phyloP scores from a whole-genome alignment of 257 asterid genomes.

The Paraleonurus japonicus region DNA sequence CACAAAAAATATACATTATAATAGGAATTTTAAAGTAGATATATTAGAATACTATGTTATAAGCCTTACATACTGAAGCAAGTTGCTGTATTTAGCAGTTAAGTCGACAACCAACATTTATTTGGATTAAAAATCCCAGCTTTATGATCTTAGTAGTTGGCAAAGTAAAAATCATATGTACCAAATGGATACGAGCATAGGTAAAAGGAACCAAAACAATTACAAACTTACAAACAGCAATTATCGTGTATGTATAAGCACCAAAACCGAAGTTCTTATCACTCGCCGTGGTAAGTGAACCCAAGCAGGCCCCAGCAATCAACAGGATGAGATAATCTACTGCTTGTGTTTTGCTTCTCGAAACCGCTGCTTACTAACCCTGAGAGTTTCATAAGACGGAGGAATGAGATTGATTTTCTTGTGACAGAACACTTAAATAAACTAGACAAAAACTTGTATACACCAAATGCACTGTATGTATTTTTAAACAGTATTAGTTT shows the following conservation, averaged over 20 bases:
- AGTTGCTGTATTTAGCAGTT: too few species aligned
- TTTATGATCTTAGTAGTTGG: neutral
- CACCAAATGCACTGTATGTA: neutral
- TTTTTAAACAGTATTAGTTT: too few species aligned
- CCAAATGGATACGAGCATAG: neutral
- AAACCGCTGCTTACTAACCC: conserved; percentile 56
- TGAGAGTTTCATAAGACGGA: conserved; percentile 28
- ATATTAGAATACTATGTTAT: neutral
- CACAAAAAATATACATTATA: neutral
- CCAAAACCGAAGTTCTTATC: conserved; percentile 49
- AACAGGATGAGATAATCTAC: conserved; percentile 58
- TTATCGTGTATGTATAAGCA: conserved; percentile 62
- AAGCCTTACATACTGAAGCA: too few species aligned
- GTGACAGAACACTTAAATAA: neutral
- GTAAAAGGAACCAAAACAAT: neutral
- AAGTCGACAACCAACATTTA: neutral
- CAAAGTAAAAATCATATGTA: conserved; percentile 12
- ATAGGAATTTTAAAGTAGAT: neutral
- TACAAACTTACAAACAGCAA: conserved; percentile 53
- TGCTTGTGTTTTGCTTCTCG: conserved; percentile 60
- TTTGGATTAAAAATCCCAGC: neutral
- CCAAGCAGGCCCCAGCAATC: conserved; percentile 63
- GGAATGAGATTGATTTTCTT: conserved; percentile 18
- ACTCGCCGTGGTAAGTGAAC: conserved; percentile 47
- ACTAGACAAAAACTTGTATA: neutral